Evolutionary conservation across 2,329 filamentous ascomycete species (phyloP).

Genomic region (Setomelanomma holmii): DNA sequence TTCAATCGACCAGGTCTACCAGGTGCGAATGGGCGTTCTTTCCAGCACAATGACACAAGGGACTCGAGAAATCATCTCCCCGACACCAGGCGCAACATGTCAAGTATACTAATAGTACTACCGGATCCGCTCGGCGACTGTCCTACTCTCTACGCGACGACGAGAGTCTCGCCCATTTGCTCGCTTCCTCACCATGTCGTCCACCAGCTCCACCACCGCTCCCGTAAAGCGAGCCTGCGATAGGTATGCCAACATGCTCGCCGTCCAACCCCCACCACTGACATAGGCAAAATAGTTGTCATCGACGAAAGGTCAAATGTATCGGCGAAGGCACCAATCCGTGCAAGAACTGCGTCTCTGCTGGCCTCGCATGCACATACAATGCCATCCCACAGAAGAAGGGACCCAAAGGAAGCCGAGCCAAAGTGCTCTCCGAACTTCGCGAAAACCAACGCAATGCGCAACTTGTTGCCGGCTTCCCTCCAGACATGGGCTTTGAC

Average conservation of each 20-base stretch:
- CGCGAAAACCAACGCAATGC: slow-evolving; percentile 59
- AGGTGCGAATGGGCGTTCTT: slow-evolving; percentile 39
- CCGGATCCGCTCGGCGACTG: slow-evolving; percentile 35
- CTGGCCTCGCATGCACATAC: slow-evolving; percentile 68
- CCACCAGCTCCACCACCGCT: slow-evolving; percentile 41
- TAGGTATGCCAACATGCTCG: slow-evolving; percentile 40
- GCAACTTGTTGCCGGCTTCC: slow-evolving; percentile 52
- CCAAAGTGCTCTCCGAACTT: slow-evolving; percentile 69
- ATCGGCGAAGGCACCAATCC: slow-evolving; percentile 59
- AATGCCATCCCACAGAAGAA: slow-evolving; percentile 71
- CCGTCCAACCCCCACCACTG: slow-evolving; percentile 13
- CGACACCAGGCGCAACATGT: slow-evolving; percentile 39
- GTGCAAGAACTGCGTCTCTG: slow-evolving; percentile 67
- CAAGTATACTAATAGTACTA: slow-evolving; percentile 37
- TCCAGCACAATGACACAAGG: slow-evolving; percentile 46
- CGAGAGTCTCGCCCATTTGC: slow-evolving; percentile 28
- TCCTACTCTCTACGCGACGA: slow-evolving; percentile 31
- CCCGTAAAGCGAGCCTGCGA: slow-evolving; percentile 53
- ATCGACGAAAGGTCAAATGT: slow-evolving; percentile 60
- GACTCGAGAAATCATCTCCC: slow-evolving; percentile 32
- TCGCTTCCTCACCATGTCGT: slow-evolving; percentile 34
- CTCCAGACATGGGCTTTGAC: slow-evolving; percentile 49
- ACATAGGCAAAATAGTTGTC: slow-evolving; percentile 44
- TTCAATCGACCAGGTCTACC: slow-evolving; percentile 42
- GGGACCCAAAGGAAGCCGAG: slow-evolving; percentile 67